Evolutionary conservation across 2,329 filamentous ascomycete species (phyloP), one percentile per base, ranked within the genome.

Genomic region (Seiridium unicorne): DNA sequence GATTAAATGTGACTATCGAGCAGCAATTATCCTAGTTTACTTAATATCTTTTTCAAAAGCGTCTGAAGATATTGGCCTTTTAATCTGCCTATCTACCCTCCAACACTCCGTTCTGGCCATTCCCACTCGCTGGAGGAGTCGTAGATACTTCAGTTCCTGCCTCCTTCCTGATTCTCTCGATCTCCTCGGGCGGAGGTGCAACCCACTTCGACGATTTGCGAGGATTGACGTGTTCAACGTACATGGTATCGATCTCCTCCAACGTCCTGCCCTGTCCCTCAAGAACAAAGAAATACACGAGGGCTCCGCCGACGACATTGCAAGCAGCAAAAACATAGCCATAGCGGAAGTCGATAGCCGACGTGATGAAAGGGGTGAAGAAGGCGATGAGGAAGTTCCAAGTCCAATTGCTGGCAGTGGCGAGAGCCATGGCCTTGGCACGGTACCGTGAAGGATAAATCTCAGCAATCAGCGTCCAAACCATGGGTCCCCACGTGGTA

Each of bases 171-270:
- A 79, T 79, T 11, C 72, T 68, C 0, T 74, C 71, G 69, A 81
- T 79, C 61, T 79, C 73, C 59, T 80, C 77, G 0, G 77, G 74
- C 1, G 76, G 70, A 0, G 79, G 79, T 0, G 79, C 70, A 4
- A 74, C 65, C 84, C 83, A 90, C 62, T 81, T 76, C 51, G 77
- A 71, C 66, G 85, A 88, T 78, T 86, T 83, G 76, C 84, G 85
- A 0, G 89, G 87, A 64, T 77, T 84, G 18, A 91, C 86, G 34
- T 77, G 77, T 55, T 88, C 78, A 42, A 91, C 79, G 65, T 92
- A 93, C 88, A 91, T 90, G 53, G 86, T 89, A 67, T 94, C 91
- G 59, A 94, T 89, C 72, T 93, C 89, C 75, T 94, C 91, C 1
- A 94, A 80, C 0, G 85, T 88, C 5, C 89, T 84, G 57, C 88